Base-by-base conservation (phyloP, 1,284 basidiomycete species). In the Inonotus hispidus region DNA sequence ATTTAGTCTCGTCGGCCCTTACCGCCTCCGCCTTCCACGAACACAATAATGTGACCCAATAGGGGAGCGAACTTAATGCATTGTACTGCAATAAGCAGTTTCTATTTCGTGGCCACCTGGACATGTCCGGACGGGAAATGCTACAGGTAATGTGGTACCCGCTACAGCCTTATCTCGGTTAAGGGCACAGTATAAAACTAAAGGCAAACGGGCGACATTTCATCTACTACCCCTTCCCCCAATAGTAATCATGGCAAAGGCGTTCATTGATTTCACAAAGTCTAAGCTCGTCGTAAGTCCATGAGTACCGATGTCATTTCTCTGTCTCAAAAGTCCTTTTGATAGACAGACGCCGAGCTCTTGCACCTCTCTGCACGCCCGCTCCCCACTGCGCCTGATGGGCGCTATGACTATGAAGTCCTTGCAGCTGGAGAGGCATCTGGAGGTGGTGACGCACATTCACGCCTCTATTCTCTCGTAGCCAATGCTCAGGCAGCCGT, bases 361-460 rank as follows among this genome's bases (percentile, higher is more conserved):
- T 53, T 49, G 11, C 54, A 63, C 13, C 62, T 63, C 46, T 21
- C 58, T 1, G 37, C 27, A 8, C 58, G 58, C 14, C 47, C 62
- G 8, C 54, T 57, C 11, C 65, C 65, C 13, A 50, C 35, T 21
- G 65, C 65, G 11, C 58, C 65, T 0, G 65, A 66, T 35, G 65
- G 65, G 23, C 58, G 63, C 29, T 66, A 66, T 39, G 65, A 66
- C 56, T 63, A 61, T 35, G 45, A 65, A 45, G 65, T 56, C 1
- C 55, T 63, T 25, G 60, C 55, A 14, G 56, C 63, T 0, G 63
- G 56, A 27, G 62, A 61, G 37, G 41, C 8, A 32, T 32, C 32
- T 8, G 63, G 61, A 23, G 38, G 55, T 23, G 50, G 38, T 29
- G 61, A 64, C 21, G 37, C 43, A 27, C 63, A 64, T 53, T 64